Base-by-base conservation (phyloP, 2,329 filamentous ascomycete species). In the Emergomyces africanus region DNA sequence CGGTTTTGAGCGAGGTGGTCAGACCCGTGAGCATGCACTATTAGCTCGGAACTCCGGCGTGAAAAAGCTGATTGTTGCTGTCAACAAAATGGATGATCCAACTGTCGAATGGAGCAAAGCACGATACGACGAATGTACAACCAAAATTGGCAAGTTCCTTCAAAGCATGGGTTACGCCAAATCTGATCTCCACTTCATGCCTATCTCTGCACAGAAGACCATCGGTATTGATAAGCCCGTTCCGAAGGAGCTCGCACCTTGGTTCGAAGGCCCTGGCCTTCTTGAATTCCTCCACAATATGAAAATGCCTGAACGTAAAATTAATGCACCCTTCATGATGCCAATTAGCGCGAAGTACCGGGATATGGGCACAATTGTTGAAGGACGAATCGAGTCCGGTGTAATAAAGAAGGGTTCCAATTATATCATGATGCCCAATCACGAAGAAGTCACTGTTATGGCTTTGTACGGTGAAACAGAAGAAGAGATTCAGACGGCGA, bases 301-400 rank as follows among this genome's bases (percentile, higher is more conserved):
- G 89, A 85, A 87, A 68, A 85, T 92, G 14, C 82, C 96, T 44
- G 92, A 99, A 74, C 89, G 94, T 67, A 99, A 97, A 79, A 77
- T 96, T 67, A 96, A 96, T 67, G 94, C 94, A 1, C 92, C 94
- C 10, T 97, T 99, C 81, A 97, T 99, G 94, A 96, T 99, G 91
- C 89, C 94, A 9, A 82, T 99, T 64, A 89, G 88, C 64, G 90
- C 89, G 75, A 99, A 99, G 77, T 99, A 97, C 79, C 84, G 88
- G 67, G 95, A 99, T 72, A 87, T 99, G 81, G 94, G 94, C 68
- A 99, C 94, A 62, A 90, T 99, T 83, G 83, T 96, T 48, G 95
- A 99, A 77, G 94, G 94, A 65, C 96, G 96, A 81, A 88, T 99
- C 64, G 94, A 99, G 75, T 88, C 91, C 20, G 92, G 90, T 72